Conservation (phyloP, 116 monocot species). For the Trichopus zeylanicus region DNA sequence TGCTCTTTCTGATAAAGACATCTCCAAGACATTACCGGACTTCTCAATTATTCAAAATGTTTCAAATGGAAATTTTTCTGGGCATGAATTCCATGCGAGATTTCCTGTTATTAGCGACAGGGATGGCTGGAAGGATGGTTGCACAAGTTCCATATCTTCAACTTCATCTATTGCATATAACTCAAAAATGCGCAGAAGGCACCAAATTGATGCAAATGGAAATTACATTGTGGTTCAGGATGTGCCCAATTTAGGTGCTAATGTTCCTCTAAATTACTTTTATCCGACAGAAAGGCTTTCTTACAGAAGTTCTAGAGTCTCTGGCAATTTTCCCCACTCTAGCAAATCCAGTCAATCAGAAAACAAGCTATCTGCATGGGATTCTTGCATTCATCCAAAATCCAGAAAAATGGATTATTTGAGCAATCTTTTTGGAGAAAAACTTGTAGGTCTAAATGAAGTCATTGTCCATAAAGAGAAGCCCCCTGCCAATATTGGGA, state of each 20-base stretch:
- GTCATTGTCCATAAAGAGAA: constrained; percentile 2
- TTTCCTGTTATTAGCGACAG: constrained; percentile 35
- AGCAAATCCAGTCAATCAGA: constrained; percentile 16
- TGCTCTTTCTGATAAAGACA: constrained; percentile 54
- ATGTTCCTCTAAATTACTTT: constrained; percentile 9
- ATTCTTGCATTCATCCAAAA: constrained; percentile 42
- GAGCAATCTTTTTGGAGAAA: constrained; percentile 8
- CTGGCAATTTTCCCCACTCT: constrained; percentile 1
- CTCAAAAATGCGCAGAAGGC: constrained; percentile 6
- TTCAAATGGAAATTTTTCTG: constrained; percentile 12
- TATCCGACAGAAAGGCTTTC: constrained; percentile 7
- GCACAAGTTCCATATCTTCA: constrained; percentile 42
- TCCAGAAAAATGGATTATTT: constrained; percentile 10
- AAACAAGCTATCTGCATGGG: constrained; percentile 16
- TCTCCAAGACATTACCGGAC: neutral
- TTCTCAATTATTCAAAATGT: constrained; percentile 2
- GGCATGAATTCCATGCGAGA: constrained; percentile 5
- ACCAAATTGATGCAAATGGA: constrained; percentile 15
- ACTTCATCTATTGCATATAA: constrained; percentile 19
- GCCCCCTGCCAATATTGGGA: neutral
- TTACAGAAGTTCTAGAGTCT: constrained; percentile 6
- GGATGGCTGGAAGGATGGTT: constrained; percentile 37
- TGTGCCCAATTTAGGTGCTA: constrained; percentile 17
- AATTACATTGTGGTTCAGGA: constrained; percentile 29
- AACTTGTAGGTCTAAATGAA: constrained; percentile 3